These are phyloP conservation scores for Carex sylvatica DNA, from an alignment of 202 grass and related monocot genomes.

Conservation along the genomic window DNA sequence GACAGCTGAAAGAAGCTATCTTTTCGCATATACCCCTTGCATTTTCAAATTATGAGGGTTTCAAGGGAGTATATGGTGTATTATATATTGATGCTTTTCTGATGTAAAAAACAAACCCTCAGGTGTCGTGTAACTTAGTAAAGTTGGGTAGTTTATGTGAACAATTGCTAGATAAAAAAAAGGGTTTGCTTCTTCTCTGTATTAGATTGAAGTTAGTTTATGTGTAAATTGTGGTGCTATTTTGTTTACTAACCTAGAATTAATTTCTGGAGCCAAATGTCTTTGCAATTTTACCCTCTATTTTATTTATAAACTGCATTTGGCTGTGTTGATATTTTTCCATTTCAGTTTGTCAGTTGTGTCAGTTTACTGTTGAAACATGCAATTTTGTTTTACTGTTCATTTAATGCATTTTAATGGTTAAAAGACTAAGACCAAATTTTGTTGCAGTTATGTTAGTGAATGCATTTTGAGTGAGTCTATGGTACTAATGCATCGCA, in stretches of 20 bases:
- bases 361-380: too few species aligned
- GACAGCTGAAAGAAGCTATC: conserved; percentile 32
- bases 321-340: background rate
- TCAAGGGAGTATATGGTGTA: background rate
- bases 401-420: too few species aligned
- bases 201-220: conserved; percentile 23
- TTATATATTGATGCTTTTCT: conserved; percentile 14
- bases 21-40: conserved; percentile 10
- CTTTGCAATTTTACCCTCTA: background rate
- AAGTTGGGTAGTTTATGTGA: conserved; percentile 21
- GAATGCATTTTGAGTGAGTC: too few species aligned
- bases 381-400: too few species aligned
- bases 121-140: conserved; percentile 21
- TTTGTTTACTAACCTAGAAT: conserved; percentile 7
- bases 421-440: too few species aligned
- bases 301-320: background rate
- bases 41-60: background rate
- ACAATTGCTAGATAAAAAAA: conserved; percentile 17
- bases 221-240: conserved; percentile 20
- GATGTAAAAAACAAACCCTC: conserved; percentile 15
- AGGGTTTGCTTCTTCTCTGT: conserved; percentile 12
- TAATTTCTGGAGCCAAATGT: background rate
- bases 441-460: too few species aligned
- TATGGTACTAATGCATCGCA: too few species aligned
- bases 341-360: too few species aligned